Percentiles rank a stretch among this genome's conserved stretches.
Conservation (phyloP, 2,329 filamentous ascomycete genomes). For the Thermoascus crustaceus region DNA sequence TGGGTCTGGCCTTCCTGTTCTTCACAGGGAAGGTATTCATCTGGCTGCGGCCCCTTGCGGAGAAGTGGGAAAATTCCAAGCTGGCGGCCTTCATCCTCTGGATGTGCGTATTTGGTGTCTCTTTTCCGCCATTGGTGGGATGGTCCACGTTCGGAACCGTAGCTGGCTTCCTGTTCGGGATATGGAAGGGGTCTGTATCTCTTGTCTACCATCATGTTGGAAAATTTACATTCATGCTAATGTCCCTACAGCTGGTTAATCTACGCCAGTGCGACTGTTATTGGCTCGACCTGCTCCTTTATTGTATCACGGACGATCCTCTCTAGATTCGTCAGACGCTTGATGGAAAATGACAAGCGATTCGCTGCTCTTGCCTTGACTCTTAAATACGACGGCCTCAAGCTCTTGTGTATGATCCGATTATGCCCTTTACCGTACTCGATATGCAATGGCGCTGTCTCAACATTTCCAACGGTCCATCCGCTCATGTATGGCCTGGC, state of each 20-base stretch:
- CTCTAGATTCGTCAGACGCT: conserved; percentile 65
- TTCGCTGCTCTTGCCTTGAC: conserved; percentile 86
- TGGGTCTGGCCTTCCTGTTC: conserved; percentile 62
- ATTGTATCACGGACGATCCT: conserved; percentile 71
- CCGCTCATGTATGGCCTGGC: conserved; percentile 69
- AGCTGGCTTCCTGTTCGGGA: conserved; percentile 62
- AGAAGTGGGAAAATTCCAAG: conserved; percentile 64
- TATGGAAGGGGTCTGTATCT: conserved; percentile 58
- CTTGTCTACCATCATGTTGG: neutral
- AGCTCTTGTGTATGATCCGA: conserved; percentile 82
- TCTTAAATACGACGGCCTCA: conserved; percentile 80
- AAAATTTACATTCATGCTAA: conserved; percentile 7
- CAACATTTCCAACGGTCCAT: conserved; percentile 82
- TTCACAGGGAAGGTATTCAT: conserved; percentile 76
- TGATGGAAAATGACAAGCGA: conserved; percentile 74
- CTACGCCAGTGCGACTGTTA: conserved; percentile 66
- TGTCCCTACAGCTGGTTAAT: conserved; percentile 65
- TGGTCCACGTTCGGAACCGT: conserved; percentile 71
- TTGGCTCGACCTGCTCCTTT: conserved; percentile 73
- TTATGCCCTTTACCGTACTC: conserved; percentile 90
- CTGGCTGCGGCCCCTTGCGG: conserved; percentile 62
- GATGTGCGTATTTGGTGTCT: conserved; percentile 63
- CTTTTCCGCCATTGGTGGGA: conserved; percentile 80
- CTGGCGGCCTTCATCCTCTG: conserved; percentile 71
- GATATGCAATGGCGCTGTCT: conserved; percentile 86